These are phyloP conservation scores for Lactifluus pinguis DNA, from an alignment of 768 basidiomycete species.

Conservation along the genomic window DNA sequence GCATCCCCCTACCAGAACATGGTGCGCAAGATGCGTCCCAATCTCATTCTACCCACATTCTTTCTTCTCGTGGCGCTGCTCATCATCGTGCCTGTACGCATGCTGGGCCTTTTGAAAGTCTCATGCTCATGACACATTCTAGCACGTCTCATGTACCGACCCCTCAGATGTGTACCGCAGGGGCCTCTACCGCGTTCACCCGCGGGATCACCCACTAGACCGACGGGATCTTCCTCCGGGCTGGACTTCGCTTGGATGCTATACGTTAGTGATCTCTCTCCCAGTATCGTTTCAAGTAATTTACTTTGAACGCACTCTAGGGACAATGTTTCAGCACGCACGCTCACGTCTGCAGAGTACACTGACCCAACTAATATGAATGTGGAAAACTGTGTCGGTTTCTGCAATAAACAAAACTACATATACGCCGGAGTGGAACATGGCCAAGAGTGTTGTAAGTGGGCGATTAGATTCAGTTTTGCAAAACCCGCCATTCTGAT, in stretches of 20 bases:
- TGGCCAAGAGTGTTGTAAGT: conserved; percentile 53
- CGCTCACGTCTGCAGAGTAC: conserved; percentile 42
- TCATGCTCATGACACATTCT: not conserved
- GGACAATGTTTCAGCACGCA: conserved; percentile 47
- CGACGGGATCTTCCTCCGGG: conserved; percentile 34
- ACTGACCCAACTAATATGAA: conserved; percentile 50
- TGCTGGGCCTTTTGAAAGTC: not conserved
- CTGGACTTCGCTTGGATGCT: conserved; percentile 56
- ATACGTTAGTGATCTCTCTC: conserved; percentile 35
- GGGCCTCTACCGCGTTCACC: not conserved
- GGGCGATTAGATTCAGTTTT: not conserved
- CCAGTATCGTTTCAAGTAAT: not conserved
- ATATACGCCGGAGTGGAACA: conserved; percentile 68
- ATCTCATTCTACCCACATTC: not conserved
- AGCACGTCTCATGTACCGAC: not conserved
- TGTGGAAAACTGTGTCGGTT: conserved; percentile 40
- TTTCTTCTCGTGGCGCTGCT: not conserved
- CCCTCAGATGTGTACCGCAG: not conserved
- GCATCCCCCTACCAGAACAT: not conserved
- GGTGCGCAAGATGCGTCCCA: conserved; percentile 11
- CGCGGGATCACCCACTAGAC: not conserved
- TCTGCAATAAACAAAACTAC: conserved; percentile 37
- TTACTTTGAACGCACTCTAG: conserved; percentile 29
- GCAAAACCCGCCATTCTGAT: not conserved
- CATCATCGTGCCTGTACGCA: not conserved